phyloP scores from a whole-genome alignment of 1,284 basidiomycete genomes.

The Gomphus bonarii region DNA sequence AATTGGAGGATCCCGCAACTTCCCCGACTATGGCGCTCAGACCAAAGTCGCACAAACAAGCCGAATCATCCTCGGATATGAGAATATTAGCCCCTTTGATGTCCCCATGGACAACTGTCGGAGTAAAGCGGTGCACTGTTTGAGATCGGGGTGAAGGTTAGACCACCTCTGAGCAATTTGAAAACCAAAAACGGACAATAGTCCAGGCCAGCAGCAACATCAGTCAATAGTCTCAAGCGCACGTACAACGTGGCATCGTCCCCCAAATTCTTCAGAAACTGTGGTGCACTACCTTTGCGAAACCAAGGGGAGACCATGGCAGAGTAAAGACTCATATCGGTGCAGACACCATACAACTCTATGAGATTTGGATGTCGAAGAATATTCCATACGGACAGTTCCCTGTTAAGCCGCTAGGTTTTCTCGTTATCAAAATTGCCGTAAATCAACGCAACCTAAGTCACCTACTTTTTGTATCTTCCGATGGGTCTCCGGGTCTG shows the following conservation, averaged over 20 bases:
- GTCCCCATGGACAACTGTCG: constrained; percentile 30
- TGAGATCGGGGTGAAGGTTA: background rate
- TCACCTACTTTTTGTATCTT: constrained; percentile 24
- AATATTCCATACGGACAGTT: constrained; percentile 31
- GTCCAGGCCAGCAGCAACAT: constrained; percentile 27
- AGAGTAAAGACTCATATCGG: constrained; percentile 29
- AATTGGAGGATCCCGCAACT: constrained; percentile 20
- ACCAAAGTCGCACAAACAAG: constrained; percentile 31
- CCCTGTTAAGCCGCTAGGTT: constrained; percentile 27
- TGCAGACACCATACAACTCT: constrained; percentile 27
- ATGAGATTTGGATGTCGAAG: constrained; percentile 32
- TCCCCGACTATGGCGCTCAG: constrained; percentile 30
- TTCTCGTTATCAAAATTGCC: background rate
- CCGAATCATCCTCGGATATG: constrained; percentile 26
- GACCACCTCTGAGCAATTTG: too few relatives aligned
- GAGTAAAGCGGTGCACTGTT: constrained; percentile 25
- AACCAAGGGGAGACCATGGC: constrained; percentile 41
- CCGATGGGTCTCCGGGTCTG: constrained; percentile 18
- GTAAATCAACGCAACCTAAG: too few relatives aligned
- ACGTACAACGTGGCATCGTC: background rate
- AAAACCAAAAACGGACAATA: constrained; percentile 20
- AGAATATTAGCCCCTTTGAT: constrained; percentile 33
- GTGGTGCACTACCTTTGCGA: constrained; percentile 33
- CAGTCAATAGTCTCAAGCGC: constrained; percentile 21
- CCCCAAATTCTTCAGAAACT: constrained; percentile 25